Base-by-base conservation (phyloP, 768 basidiomycete species). In the Rhodosporidiobolus sp. region DNA sequence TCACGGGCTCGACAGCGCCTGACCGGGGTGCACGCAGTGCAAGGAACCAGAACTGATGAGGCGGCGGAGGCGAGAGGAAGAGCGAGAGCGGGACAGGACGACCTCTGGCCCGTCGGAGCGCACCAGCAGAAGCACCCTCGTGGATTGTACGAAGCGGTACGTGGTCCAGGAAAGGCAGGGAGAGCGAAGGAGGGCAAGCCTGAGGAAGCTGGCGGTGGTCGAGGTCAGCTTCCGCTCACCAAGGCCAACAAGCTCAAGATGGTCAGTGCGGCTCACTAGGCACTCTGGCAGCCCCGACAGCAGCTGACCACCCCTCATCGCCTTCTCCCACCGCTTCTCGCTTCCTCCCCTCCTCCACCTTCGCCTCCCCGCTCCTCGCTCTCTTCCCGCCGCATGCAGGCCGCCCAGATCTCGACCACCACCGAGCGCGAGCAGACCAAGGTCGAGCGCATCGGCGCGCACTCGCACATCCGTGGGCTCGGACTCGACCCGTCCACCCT, bases 391-490 rank as follows among this genome's bases (percentile, higher is more conserved):
- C 19, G 14, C 38, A 2, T 20, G 22, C 61, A 72, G 66, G 61
- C 66, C 49, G 34, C 66, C 20, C 69, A 70, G 62, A 72, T 72
- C 48, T 28, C 62, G 19, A 72, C 71, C 1, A 64, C 64, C 1
- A 45, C 48, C 11, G 71, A 67, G 57, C 14, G 71, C 4, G 82
- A 82, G 53, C 73, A 79, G 24, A 82, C 81, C 35, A 82, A 82
- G 65, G 81, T 82, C 78, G 82, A 82, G 76, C 78, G 82, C 28
- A 81, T 82, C 62, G 81, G 82, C 35, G 80, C 81, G 7, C 83
- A 83, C 75, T 83, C 95, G 26, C 95, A 99, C 82, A 94, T 99
- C 78, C 92, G 88, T 65, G 96, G 96, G 5, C 85, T 98, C 45
- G 96, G 96, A 0, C 87, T 98, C 56, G 94, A 97, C 76, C 91